A percentile compares a stretch with the other conserved stretches of the same genome.
These are phyloP conservation scores for Saccharum officinarum DNA, from an alignment of 176 grass and related monocot genomes.

Conservation along the genomic window DNA sequence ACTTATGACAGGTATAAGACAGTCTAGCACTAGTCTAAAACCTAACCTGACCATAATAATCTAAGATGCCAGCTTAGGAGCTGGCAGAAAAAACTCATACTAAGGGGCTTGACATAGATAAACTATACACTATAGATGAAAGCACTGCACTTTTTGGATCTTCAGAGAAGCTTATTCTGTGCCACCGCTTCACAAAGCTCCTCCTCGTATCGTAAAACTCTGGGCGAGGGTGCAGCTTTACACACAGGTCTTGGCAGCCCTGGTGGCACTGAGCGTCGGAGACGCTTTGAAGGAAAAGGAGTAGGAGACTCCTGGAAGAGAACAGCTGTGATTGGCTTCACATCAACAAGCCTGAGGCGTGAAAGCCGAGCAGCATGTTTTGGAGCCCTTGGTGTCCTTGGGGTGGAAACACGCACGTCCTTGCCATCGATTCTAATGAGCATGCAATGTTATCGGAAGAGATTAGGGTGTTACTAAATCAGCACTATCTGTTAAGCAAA, in stretches of 20 bases:
- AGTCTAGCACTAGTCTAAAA: slow-evolving; percentile 46
- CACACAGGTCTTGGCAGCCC: slow-evolving; percentile 70
- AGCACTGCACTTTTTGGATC: neutral
- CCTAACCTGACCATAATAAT: slow-evolving; percentile 34
- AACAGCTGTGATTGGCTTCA: slow-evolving; percentile 78
- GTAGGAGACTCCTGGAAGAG: slow-evolving; percentile 78
- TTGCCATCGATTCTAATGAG: slow-evolving; percentile 60
- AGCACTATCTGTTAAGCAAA: neutral
- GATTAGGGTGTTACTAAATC: slow-evolving; percentile 7
- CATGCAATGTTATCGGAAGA: slow-evolving; percentile 5
- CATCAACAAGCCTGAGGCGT: slow-evolving; percentile 58
- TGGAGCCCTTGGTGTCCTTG: slow-evolving; percentile 72
- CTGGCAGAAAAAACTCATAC: slow-evolving; percentile 30
- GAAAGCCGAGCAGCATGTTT: slow-evolving; percentile 60
- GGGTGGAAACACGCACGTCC: slow-evolving; percentile 43
- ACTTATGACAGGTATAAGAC: slow-evolving; percentile 35
- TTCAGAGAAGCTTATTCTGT: slow-evolving; percentile 96
- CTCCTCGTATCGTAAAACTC: slow-evolving; percentile 78
- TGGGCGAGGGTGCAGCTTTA: slow-evolving; percentile 55
- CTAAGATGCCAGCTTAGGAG: slow-evolving; percentile 16
- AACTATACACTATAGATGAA: slow-evolving; percentile 35
- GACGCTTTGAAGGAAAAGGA: slow-evolving; percentile 42
- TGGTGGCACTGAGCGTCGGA: slow-evolving; percentile 49
- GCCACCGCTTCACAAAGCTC: slow-evolving; percentile 90
- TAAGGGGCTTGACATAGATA: slow-evolving; percentile 37